Base-by-base conservation (phyloP, 352 stramenopile genomes). In the Nothophytophthora sp. region DNA sequence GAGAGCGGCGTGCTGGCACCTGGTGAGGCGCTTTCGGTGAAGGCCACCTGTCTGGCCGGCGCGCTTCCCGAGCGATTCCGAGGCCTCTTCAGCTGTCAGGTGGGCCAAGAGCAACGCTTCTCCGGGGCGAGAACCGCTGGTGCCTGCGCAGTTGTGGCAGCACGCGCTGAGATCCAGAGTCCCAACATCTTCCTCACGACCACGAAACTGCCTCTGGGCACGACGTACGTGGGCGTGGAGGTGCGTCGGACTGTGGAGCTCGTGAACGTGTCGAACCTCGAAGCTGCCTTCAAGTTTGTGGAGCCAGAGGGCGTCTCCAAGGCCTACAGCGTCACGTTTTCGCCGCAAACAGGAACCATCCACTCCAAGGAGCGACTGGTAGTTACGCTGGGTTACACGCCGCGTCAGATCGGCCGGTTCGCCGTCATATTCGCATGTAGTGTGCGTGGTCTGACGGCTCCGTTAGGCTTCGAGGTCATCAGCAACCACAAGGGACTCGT, bases 261-360 rank as follows among this genome's bases (percentile, higher is more conserved):
- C n/a, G 52, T 90, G 13, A 94, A 94, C 30, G 67, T 90, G 4
- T 94, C 83, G 19, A 94, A 92, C 39, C 70, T 92, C 18, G 75
- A 86, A 24, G 76, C 81, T 15, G 53, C 50, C 1, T 94, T 92
- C 62, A 89, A 90, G 54, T 90, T 90, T 37, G 60, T 77, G 11
- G 80, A 90, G 41, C 81, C 79, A 1, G 67, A 90, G 24, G 75
- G 76, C 7, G 37, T 27, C 4, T 88, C 74, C 13, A 78, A 68
- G 42, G 66, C 73, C 10, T 81, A 76, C 40, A 67, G 10, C 0
- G 54, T 92, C 16, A 63, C 67, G 5, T 80, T 89, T 28, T 41
- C 53, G 7, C 81, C 81, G 1, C 61, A 56, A 20, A 47, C 66
- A 22, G 83, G 83, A 16, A 61, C 58, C 6, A 65, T 94, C 11